Conservation (phyloP, 1,284 basidiomycete species). For the Ustilago vetiveriae region DNA sequence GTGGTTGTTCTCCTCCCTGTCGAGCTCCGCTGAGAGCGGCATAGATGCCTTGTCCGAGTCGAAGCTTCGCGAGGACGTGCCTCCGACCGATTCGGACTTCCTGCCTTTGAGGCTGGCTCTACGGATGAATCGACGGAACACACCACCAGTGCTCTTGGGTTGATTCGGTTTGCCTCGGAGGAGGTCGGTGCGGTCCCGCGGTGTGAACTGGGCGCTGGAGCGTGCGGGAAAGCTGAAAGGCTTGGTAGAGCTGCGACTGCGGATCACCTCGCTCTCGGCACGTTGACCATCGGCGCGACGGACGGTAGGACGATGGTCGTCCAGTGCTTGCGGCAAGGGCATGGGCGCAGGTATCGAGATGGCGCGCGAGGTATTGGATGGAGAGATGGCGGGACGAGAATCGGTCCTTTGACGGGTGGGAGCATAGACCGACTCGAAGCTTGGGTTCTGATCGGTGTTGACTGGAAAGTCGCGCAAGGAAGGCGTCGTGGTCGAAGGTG, state of each 20-base stretch:
- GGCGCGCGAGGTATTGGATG: constrained; percentile 25
- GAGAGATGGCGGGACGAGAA: constrained; percentile 39
- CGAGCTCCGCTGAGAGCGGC: constrained; percentile 16
- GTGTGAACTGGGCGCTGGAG: constrained; percentile 29
- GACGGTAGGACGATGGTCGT: constrained; percentile 30
- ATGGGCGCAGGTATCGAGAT: constrained; percentile 34
- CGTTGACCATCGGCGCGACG: constrained; percentile 34
- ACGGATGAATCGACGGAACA: constrained; percentile 43
- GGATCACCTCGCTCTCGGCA: constrained; percentile 43
- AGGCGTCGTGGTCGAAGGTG: constrained; percentile 17
- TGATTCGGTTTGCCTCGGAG: constrained; percentile 5
- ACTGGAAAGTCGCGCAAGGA: constrained; percentile 38
- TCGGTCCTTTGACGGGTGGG: constrained; percentile 34
- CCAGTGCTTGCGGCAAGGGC: constrained; percentile 29
- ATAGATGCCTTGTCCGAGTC: constrained; percentile 14
- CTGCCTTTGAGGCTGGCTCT: constrained; percentile 38
- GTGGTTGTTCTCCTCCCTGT: constrained; percentile 9
- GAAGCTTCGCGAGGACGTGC: constrained; percentile 1
- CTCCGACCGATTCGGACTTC: constrained; percentile 37
- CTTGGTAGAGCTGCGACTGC: constrained; percentile 22
- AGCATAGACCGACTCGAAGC: constrained; percentile 29
- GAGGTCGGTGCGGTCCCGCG: constrained; percentile 13
- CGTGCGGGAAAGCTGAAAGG: constrained; percentile 38
- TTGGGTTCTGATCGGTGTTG: constrained; percentile 20
- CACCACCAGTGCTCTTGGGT: constrained; percentile 19